Conservation (phyloP, 2,329 filamentous ascomycete genomes). For the Cercospora sp. region DNA sequence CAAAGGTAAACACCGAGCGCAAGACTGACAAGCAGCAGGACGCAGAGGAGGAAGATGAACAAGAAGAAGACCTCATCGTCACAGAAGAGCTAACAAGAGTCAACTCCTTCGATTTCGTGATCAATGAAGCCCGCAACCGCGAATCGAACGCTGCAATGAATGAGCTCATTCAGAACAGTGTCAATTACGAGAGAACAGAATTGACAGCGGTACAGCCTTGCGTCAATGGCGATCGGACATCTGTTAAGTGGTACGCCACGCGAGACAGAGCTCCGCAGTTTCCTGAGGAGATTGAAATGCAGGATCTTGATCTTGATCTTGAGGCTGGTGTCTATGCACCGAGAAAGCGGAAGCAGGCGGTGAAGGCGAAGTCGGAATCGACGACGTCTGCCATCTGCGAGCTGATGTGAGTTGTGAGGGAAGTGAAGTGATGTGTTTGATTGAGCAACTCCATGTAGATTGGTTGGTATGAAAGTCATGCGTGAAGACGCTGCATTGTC, state of each 20-base stretch:
- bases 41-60: neutral
- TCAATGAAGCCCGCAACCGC: slow-evolving; percentile 4
- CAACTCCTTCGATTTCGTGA: slow-evolving; percentile 21
- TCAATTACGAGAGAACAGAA: neutral
- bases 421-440: neutral
- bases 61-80: slow-evolving; percentile 12
- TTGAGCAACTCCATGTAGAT: neutral
- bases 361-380: neutral
- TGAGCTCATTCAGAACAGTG: slow-evolving; percentile 5
- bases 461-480: neutral
- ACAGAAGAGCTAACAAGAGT: slow-evolving; percentile 4
- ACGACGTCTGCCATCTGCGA: neutral
- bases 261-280: neutral
- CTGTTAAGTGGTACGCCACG: neutral
- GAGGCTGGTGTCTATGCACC: neutral
- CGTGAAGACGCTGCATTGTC: neutral
- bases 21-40: neutral
- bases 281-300: slow-evolving; percentile 1
- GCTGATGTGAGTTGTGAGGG: neutral
- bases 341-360: neutral
- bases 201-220: neutral
- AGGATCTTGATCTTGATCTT: neutral
- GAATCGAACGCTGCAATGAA: slow-evolving; percentile 12
- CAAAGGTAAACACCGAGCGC: neutral
- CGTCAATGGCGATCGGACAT: neutral